phyloP scores from a whole-genome alignment of 768 basidiomycete species.

The Chalciporus pseudorubinellus region DNA sequence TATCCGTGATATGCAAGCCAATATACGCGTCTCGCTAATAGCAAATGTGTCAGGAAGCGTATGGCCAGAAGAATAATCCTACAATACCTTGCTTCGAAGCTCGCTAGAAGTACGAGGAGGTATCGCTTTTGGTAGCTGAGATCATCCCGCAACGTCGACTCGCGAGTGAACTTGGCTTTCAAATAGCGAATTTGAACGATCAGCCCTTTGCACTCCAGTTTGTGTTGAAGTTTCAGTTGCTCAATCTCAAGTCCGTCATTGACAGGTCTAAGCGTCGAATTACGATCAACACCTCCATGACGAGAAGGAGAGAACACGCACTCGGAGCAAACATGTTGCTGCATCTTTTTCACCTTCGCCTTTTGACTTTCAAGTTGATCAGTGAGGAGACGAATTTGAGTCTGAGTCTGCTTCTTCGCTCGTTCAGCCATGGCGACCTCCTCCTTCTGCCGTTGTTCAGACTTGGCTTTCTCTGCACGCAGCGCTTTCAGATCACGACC shows the following conservation, averaged over 20 bases:
- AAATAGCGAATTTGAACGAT: slow-evolving; percentile 89
- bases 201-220: slow-evolving; percentile 85
- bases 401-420: slow-evolving; percentile 62
- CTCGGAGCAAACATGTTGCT: slow-evolving; percentile 58
- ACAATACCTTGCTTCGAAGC: slow-evolving; percentile 65
- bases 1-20: slow-evolving; percentile 72
- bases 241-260: slow-evolving; percentile 57
- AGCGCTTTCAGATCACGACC: slow-evolving; percentile 73
- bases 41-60: slow-evolving; percentile 1
- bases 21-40: slow-evolving; percentile 63
- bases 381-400: slow-evolving; percentile 61
- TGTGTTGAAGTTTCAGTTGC: slow-evolving; percentile 63
- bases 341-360: slow-evolving; percentile 38
- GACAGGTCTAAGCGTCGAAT: background rate
- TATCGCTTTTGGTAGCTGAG: slow-evolving; percentile 88
- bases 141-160: slow-evolving; percentile 73
- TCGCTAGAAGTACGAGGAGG: slow-evolving; percentile 67
- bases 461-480: slow-evolving; percentile 62
- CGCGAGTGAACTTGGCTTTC: slow-evolving; percentile 87
- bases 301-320: slow-evolving; percentile 36
- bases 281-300: background rate
- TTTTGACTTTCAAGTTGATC: slow-evolving; percentile 62
- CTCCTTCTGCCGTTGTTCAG: slow-evolving; percentile 53
- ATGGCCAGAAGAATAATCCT: background rate
- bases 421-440: slow-evolving; percentile 58